A percentile compares a stretch with the other conserved stretches of the same genome.
phyloP scores from a whole-genome alignment of 2,329 filamentous ascomycete genomes.

The Aspergillus caelatus region DNA sequence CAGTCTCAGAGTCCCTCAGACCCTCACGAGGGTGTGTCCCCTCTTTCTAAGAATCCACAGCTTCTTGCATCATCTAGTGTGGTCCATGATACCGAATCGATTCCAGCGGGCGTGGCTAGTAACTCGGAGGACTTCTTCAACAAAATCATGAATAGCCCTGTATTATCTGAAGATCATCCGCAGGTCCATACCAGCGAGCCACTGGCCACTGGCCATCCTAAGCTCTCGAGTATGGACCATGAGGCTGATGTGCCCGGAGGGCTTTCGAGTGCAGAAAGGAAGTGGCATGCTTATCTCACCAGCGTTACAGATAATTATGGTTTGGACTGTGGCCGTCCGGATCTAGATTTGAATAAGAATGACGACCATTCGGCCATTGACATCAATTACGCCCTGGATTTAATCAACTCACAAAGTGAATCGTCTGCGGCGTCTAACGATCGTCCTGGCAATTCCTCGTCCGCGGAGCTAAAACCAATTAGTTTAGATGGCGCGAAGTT shows the following conservation, averaged over 20 bases:
- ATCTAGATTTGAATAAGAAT: slow-evolving; percentile 71
- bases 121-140: slow-evolving; percentile 16
- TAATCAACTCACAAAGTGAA: slow-evolving; percentile 24
- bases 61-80: slow-evolving; percentile 7
- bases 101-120: neutral
- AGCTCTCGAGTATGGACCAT: neutral
- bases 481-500: slow-evolving; percentile 58
- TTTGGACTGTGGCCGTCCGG: slow-evolving; percentile 69
- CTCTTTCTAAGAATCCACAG: slow-evolving; percentile 14
- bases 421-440: slow-evolving; percentile 10
- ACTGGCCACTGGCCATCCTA: neutral
- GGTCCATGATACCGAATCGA: slow-evolving; percentile 1
- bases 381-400: slow-evolving; percentile 44
- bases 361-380: slow-evolving; percentile 70
- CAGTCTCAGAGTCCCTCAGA: slow-evolving; percentile 11
- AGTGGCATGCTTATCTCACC: slow-evolving; percentile 36
- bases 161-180: neutral
- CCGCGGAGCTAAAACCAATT: neutral
- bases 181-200: neutral
- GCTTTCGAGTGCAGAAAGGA: slow-evolving; percentile 26
- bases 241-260: slow-evolving; percentile 33
- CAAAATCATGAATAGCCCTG: slow-evolving; percentile 15
- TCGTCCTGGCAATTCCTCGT: neutral
- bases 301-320: slow-evolving; percentile 59
- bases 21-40: slow-evolving; percentile 10